Evolutionary conservation across 2,329 filamentous ascomycete species (phyloP).

Genomic region (Acephala macrosclerotiorum): DNA sequence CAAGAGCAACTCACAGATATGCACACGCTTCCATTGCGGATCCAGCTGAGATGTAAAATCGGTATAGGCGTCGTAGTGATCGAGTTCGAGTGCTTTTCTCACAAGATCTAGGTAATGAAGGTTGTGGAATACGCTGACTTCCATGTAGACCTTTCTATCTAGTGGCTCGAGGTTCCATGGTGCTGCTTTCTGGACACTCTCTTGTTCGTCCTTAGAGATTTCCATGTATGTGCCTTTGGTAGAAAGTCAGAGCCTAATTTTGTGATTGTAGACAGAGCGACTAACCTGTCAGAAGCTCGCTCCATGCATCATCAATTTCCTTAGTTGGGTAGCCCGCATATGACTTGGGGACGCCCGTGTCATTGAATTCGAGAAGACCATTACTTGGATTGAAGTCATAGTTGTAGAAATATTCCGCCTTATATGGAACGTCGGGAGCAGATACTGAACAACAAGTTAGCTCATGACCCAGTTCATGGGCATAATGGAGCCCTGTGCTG

Average conservation of each 20-base stretch:
- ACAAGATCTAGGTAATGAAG: conserved; percentile 10
- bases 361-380: conserved; percentile 5
- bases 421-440: conserved; percentile 9
- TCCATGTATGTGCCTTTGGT: conserved; percentile 10
- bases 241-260: neutral
- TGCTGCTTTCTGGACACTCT: conserved; percentile 3
- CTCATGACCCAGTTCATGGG: neutral
- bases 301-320: conserved; percentile 12
- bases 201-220: neutral
- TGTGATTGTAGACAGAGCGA: neutral
- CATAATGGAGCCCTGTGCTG: neutral
- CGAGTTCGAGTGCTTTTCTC: neutral
- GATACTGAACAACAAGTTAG: conserved; percentile 6
- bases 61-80: conserved; percentile 10
- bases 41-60: conserved; percentile 7
- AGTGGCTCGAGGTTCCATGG: conserved; percentile 1
- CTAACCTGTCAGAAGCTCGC: conserved; percentile 11
- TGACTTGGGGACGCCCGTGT: conserved; percentile 2
- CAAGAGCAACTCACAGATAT: neutral
- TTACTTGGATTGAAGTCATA: conserved; percentile 12
- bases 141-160: conserved; percentile 7
- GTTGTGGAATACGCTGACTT: conserved; percentile 13
- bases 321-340: conserved; percentile 9
- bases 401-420: conserved; percentile 13
- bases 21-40: neutral